Base-by-base conservation (phyloP, 1,139 yeast genomes). In the Pneumocystis jirovecii region DNA sequence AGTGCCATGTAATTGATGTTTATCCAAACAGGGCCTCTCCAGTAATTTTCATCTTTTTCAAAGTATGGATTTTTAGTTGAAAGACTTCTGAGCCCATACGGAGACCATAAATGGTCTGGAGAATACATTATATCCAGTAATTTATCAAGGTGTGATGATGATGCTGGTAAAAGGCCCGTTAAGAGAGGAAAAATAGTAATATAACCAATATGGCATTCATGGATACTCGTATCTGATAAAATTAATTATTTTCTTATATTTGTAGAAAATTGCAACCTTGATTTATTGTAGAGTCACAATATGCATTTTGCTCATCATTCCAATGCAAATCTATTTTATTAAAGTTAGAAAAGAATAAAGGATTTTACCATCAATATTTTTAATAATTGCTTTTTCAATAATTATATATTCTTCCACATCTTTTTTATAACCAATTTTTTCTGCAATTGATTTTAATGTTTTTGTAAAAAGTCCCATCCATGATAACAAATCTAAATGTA, bases 11-110 rank as follows among this genome's bases (percentile, higher is more conserved):
- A 91, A 76, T 95, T 95, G 73, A 93, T 87, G 73, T 90, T 88
- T 71, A 90, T 79, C 98, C 98, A 95, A 60, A 93, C 81, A 25
- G 96, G 91, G 0, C 97, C 95, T 68, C 96, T 82, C 99, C 99
- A 93, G 77, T 93, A 93, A 74, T 93, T 86, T 72, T 95, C 98
- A 10, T 82, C 93, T 0, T 85, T 83, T 67, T 87, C 87, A 75
- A 86, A 93, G 68, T 74, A 77, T 40, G 78, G 78, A 71, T 88
- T 93, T 8, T 81, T 73, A 71, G 83, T 85, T 0, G 97, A 88
- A 57, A 93, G 78, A 1, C 96, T 87, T 70, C 96, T 80, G 62
- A 95, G 78, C 17, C 98, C 99, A 71, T 74, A 89, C 0, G 81
- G 81, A 1, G 91, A 78, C 89, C 95, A 91, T 65, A 95, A 76